Conservation (phyloP, 2,329 filamentous ascomycete species). For the Arthroderma sp. region DNA sequence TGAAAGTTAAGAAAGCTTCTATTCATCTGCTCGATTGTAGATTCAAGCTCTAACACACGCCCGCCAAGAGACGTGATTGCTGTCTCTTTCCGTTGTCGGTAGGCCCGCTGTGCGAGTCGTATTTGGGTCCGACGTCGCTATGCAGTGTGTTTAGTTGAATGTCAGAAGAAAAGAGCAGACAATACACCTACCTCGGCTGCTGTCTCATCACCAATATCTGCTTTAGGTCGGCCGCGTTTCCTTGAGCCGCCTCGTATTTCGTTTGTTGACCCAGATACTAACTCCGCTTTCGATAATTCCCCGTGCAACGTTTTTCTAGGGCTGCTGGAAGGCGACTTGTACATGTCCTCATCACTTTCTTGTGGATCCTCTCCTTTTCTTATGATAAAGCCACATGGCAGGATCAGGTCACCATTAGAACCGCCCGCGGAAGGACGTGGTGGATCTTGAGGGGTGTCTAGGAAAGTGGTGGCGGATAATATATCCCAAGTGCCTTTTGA, state of each 20-base stretch:
- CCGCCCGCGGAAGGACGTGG: no score
- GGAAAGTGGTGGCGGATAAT: no score
- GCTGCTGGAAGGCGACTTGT: no score
- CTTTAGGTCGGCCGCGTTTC: conserved; percentile 57
- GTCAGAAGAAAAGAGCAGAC: neutral
- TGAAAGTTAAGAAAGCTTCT: conserved; percentile 55
- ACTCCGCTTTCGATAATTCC: no score
- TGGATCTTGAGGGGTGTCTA: no score
- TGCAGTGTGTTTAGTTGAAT: conserved; percentile 5
- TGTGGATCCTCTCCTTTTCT: no score
- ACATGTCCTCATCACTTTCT: no score
- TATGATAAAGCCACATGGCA: no score
- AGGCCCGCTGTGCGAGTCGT: conserved; percentile 69
- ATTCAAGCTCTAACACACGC: conserved; percentile 53
- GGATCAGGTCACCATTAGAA: no score
- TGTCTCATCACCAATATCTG: conserved; percentile 66
- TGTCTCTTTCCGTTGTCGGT: conserved; percentile 70
- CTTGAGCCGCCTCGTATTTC: conserved; percentile 23
- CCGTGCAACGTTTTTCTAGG: no score
- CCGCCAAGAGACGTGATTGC: conserved; percentile 62
- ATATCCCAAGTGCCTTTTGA: no score
- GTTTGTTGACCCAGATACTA: neutral
- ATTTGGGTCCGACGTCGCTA: conserved; percentile 76
- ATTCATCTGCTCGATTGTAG: conserved; percentile 60
- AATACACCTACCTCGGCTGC: conserved; percentile 56